Percentiles rank a stretch among this genome's conserved stretches.
Conservation (phyloP, 106 monocot genomes). For the Posidonia australis region DNA sequence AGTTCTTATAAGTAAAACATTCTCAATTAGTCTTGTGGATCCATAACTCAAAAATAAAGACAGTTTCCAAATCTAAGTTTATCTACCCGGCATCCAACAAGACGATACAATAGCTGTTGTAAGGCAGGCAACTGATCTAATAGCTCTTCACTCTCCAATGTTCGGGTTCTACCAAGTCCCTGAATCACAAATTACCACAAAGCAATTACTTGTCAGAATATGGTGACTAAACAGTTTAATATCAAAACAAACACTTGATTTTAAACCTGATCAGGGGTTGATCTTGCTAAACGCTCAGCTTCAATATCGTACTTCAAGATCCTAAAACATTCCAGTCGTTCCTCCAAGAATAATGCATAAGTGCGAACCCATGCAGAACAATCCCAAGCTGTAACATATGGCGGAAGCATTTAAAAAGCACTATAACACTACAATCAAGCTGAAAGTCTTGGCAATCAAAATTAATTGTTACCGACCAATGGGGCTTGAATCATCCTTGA, state of each 20-base stretch:
- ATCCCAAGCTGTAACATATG: constrained; percentile 70
- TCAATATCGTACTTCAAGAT: constrained; percentile 91
- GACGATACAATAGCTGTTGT: constrained; percentile 11
- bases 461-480: constrained; percentile 39
- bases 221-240: background rate
- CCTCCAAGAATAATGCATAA: constrained; percentile 91
- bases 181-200: background rate
- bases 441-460: background rate
- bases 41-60: background rate
- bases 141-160: constrained; percentile 1
- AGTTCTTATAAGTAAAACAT: background rate
- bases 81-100: constrained; percentile 11
- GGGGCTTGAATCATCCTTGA: constrained; percentile 57
- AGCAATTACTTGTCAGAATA: background rate
- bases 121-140: constrained; percentile 17
- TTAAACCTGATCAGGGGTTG: constrained; percentile 51
- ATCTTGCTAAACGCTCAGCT: constrained; percentile 55
- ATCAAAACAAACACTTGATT: background rate
- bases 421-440: background rate
- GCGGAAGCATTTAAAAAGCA: background rate
- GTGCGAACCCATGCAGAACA: constrained; percentile 98
- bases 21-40: background rate
- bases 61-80: background rate
- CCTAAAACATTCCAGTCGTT: constrained; percentile 89
- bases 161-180: constrained; percentile 10